phyloP scores from a whole-genome alignment of 2,329 filamentous ascomycete species.

The Gliomastix tumulicola region DNA sequence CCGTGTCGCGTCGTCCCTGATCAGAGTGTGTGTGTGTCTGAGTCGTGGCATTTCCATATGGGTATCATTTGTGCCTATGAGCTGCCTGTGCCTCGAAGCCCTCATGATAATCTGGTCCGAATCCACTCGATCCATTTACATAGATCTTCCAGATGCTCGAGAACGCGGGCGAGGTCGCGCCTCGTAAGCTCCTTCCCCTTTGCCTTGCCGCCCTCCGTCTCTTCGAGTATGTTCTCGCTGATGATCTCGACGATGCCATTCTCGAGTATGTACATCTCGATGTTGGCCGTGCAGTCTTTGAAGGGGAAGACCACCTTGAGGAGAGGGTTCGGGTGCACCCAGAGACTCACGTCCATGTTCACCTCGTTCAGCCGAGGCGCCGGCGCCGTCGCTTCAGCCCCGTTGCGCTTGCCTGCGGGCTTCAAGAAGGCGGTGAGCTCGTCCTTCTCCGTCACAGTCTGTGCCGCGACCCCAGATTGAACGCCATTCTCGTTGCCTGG shows the following conservation, averaged over 20 bases:
- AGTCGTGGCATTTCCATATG: too few species aligned
- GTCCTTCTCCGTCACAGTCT: slow-evolving; percentile 8
- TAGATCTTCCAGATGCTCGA: slow-evolving; percentile 45
- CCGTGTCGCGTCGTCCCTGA: too few species aligned
- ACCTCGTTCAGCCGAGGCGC: slow-evolving; percentile 9
- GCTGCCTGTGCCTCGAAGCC: too few species aligned
- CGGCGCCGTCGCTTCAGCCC: neutral
- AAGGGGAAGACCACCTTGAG: slow-evolving; percentile 50
- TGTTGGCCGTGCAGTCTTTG: slow-evolving; percentile 35
- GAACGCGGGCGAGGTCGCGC: slow-evolving; percentile 33
- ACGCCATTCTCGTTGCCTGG: too few species aligned
- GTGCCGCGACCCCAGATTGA: neutral
- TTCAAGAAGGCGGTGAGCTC: slow-evolving; percentile 24
- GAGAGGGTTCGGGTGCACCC: slow-evolving; percentile 39
- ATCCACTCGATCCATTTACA: slow-evolving; percentile 49
- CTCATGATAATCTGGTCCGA: slow-evolving; percentile 25
- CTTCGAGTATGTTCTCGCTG: slow-evolving; percentile 42
- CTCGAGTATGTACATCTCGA: slow-evolving; percentile 51
- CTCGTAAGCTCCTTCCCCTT: slow-evolving; percentile 27
- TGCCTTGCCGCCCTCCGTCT: slow-evolving; percentile 10
- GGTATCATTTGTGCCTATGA: too few species aligned
- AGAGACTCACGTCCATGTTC: slow-evolving; percentile 46
- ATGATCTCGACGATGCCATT: slow-evolving; percentile 53
- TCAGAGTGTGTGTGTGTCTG: too few species aligned
- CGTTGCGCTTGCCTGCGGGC: neutral